Base-by-base conservation (phyloP, 495 filamentous ascomycete species). In the Durotheca rogersii region DNA sequence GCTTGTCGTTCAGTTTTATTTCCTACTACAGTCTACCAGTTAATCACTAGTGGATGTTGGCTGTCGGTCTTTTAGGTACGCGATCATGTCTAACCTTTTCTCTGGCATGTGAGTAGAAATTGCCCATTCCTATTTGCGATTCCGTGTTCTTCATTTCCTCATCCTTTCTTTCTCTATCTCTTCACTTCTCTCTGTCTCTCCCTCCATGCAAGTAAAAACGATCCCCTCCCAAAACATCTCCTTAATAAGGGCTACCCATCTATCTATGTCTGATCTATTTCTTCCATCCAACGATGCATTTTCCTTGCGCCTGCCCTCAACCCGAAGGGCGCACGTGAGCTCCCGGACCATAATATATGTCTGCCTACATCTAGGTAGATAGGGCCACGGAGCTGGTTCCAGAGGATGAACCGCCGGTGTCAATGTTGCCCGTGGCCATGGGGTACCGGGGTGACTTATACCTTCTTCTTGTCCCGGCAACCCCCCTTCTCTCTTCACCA, bases 11-110 rank as follows among this genome's bases (percentile, higher is more conserved):
- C n/a, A 38, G 11, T 14, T 19, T 51, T 17, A 6, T 18, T 21
- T 21, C n/a, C 16, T 23, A 23, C 36, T 31, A 18, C 25, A 11
- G 23, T 21, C 17, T 33, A 43, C 41, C 59, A 18, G 25, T 53
- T 33, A 47, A 55, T 40, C 49, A 40, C 37, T 39, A 50, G 53
- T 47, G 47, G 56, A 58, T 50, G 42, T 53, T 39, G 51, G 51
- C 47, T 41, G 52, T 36, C n/a, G n/a, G n/a, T 56, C 40, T 50
- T n/a, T n/a, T n/a, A n/a, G n/a, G n/a, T 21, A 45, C 42, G 50
- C 35, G 64, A 78, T 58, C 46, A 89, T 89, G 86, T 83, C 85
- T 49, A 86, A 83, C 67, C 77, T 88, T 64, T 87, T 89, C 61
- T 87, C 86, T 65, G 86, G 85, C 66, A 85, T 89, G 86, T 89